These are phyloP conservation scores for Gossypium rotundifolium DNA, from an alignment of 345 rosid species.

Conservation along the genomic window DNA sequence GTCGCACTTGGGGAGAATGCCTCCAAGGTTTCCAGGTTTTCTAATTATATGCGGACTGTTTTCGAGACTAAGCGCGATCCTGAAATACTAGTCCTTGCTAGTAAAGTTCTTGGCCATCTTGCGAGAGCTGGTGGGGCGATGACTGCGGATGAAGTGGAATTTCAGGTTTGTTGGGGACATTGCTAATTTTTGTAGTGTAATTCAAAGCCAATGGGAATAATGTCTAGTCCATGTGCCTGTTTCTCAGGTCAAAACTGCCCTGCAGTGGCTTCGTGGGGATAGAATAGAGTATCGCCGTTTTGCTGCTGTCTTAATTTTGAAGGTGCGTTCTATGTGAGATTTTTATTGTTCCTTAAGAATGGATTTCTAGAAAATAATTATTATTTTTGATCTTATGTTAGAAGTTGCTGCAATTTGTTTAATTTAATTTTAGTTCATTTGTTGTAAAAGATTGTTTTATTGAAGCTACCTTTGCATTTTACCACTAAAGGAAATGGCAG, in stretches of 20 bases:
- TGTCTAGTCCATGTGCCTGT: conserved; percentile 7
- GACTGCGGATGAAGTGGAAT: conserved; percentile 97
- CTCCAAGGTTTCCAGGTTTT: conserved; percentile 84
- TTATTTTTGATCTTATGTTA: neutral
- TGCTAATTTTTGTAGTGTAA: neutral
- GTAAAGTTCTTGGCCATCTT: conserved; percentile 92
- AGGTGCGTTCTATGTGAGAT: conserved; percentile 35
- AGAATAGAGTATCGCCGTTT: conserved; percentile 85
- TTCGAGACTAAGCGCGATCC: conserved; percentile 80
- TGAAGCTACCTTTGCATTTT: conserved; percentile 9
- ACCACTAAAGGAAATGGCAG: conserved; percentile 82
- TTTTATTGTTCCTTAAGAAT: neutral
- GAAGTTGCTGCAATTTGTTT: neutral
- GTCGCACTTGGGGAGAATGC: conserved; percentile 95
- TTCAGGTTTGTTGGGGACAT: conserved; percentile 51
- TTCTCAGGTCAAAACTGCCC: conserved; percentile 71
- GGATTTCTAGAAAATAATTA: neutral
- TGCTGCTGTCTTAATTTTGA: conserved; percentile 86
- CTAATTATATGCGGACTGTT: conserved; percentile 62
- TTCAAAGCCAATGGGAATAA: neutral
- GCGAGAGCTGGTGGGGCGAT: conserved; percentile 98
- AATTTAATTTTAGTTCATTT: neutral
- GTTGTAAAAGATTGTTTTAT: neutral
- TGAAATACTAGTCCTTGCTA: conserved; percentile 81
- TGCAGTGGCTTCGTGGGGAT: conserved; percentile 88